These are phyloP conservation scores for Alternaria gansuensis DNA, from an alignment of 2,329 filamentous ascomycete genomes.

Conservation along the genomic window DNA sequence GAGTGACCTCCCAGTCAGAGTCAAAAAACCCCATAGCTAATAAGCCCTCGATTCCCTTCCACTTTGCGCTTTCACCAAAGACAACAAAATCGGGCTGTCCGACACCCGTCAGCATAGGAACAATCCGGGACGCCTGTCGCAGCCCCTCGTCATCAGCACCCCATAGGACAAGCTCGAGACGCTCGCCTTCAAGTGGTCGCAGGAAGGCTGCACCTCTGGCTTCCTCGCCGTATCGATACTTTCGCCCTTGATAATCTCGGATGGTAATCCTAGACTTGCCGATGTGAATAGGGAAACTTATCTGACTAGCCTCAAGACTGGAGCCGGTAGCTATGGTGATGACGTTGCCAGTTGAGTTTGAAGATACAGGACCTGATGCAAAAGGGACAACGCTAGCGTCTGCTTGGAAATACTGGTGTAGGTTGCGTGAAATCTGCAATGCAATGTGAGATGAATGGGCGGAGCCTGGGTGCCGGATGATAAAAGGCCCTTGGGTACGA, in stretches of 20 bases:
- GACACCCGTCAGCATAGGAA: conserved; percentile 65
- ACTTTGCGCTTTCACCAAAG: conserved; percentile 57
- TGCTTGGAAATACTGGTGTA: conserved; percentile 66
- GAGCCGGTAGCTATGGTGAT: conserved; percentile 53
- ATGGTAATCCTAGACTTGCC: conserved; percentile 31
- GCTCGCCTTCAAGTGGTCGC: conserved; percentile 57
- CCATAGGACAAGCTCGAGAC: conserved; percentile 66
- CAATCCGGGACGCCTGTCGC: conserved; percentile 60
- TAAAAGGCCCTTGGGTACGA: conserved; percentile 57
- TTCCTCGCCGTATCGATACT: conserved; percentile 39
- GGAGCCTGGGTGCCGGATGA: conserved; percentile 51
- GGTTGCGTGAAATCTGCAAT: conserved; percentile 65
- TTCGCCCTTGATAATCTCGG: conserved; percentile 31
- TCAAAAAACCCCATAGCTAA: conserved; percentile 66
- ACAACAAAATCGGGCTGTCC: conserved; percentile 68
- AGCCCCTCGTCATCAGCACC: conserved; percentile 60
- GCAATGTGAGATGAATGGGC: conserved; percentile 52
- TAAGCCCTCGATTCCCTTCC: conserved; percentile 62
- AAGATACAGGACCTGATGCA: neutral
- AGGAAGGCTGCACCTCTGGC: conserved; percentile 63
- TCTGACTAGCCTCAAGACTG: conserved; percentile 30
- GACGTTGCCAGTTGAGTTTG: conserved; percentile 54
- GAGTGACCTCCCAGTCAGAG: conserved; percentile 61
- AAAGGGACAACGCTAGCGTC: conserved; percentile 56
- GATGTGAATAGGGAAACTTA: conserved; percentile 46